A percentile compares a stretch with the other conserved stretches of the same genome.
Conservation (phyloP, 1,139 yeast species). For the Saccharomyces pastorianus region DNA sequence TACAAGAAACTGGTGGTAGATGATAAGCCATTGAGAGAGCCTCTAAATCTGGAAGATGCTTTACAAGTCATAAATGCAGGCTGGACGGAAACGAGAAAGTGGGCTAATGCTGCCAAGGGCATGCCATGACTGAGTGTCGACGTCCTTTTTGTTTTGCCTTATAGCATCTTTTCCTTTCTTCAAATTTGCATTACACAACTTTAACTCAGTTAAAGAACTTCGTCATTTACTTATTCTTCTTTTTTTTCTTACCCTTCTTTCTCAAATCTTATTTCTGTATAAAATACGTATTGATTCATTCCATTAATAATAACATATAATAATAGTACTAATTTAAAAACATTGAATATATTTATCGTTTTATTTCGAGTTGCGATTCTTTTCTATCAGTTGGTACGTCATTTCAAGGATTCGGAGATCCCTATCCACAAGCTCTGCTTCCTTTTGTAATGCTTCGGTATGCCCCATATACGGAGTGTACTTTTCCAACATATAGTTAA, state of each 20-base stretch:
- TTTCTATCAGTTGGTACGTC: constrained; percentile 24
- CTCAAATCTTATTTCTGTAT: neutral
- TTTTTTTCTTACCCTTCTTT: neutral
- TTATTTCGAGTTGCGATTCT: constrained; percentile 10
- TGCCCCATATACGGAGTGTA: constrained; percentile 9
- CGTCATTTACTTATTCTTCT: neutral
- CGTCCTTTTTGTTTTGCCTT: neutral
- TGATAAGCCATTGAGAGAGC: constrained; percentile 47
- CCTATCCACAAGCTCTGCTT: constrained; percentile 29
- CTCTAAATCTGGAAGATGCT: constrained; percentile 54
- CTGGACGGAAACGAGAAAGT: constrained; percentile 57
- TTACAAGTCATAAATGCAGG: constrained; percentile 57
- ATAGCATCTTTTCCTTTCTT: neutral
- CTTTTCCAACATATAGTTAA: constrained; percentile 17
- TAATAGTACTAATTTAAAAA: neutral
- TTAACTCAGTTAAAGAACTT: neutral
- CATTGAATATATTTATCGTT: too few species aligned
- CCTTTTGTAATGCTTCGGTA: constrained; percentile 23
- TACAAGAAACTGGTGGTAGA: constrained; percentile 53
- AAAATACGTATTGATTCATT: neutral
- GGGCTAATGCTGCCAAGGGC: constrained; percentile 43
- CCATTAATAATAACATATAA: neutral
- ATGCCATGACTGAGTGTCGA: constrained; percentile 8
- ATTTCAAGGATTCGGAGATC: constrained; percentile 32
- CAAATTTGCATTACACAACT: neutral